Evolutionary conservation across 257 asterid species (phyloP).

Genomic region (Vinca minor): DNA sequence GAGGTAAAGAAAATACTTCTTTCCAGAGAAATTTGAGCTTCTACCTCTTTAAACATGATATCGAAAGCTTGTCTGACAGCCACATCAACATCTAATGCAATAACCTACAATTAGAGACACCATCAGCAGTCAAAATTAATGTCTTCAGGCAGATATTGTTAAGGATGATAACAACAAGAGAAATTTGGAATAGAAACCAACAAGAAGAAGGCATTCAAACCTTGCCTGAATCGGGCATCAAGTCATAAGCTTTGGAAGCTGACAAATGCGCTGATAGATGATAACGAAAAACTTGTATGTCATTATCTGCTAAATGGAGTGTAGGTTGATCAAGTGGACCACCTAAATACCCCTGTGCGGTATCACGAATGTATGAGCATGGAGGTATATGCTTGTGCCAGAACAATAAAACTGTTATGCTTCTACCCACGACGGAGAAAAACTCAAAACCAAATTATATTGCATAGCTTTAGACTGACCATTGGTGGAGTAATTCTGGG

Average conservation of each 20-base stretch:
- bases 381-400: slow-evolving; percentile 4
- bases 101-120: slow-evolving; percentile 26
- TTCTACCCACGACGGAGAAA: not conserved
- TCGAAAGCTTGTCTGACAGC: slow-evolving; percentile 54
- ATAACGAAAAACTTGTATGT: slow-evolving; percentile 37
- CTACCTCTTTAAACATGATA: slow-evolving; percentile 50
- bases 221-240: slow-evolving; percentile 67
- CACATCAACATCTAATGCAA: slow-evolving; percentile 41
- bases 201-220: slow-evolving; percentile 35
- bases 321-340: slow-evolving; percentile 16
- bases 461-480: slow-evolving; percentile 24
- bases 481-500: slow-evolving; percentile 8
- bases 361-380: slow-evolving; percentile 11
- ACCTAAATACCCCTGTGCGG: slow-evolving; percentile 39
- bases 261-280: slow-evolving; percentile 41
- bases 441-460: not conserved
- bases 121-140: slow-evolving; percentile 10
- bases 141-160: not conserved
- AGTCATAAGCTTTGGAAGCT: slow-evolving; percentile 41
- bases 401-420: not conserved
- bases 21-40: slow-evolving; percentile 2
- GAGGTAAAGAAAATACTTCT: not conserved
- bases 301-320: slow-evolving; percentile 24
- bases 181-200: not conserved
- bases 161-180: not conserved